phyloP scores from a whole-genome alignment of 2,329 filamentous ascomycete genomes.

The Sporothrix pallida region DNA sequence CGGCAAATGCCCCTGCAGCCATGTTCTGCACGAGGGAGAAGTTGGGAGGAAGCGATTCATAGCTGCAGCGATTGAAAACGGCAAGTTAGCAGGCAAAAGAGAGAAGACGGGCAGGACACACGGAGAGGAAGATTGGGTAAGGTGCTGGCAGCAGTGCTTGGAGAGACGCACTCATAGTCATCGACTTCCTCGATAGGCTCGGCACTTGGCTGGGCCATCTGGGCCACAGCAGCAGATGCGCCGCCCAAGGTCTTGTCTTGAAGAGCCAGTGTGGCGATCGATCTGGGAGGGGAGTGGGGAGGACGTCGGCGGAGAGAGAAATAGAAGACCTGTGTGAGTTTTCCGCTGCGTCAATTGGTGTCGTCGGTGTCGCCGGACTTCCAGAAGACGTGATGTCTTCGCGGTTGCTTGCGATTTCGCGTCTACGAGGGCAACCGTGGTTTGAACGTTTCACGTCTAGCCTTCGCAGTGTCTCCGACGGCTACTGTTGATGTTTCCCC shows the following conservation, averaged over 20 bases:
- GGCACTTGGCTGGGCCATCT: slow-evolving; percentile 71
- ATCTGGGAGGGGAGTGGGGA: not conserved
- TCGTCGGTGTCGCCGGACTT: no score
- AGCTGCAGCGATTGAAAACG: slow-evolving; percentile 55
- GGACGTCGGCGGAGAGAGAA: slow-evolving; percentile 20
- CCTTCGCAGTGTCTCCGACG: not conserved
- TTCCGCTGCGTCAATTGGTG: not conserved
- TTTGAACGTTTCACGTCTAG: no score
- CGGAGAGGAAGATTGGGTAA: no score
- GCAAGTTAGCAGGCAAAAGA: not conserved
- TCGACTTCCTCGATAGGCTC: slow-evolving; percentile 67
- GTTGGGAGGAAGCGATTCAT: slow-evolving; percentile 92
- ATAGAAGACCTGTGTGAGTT: not conserved
- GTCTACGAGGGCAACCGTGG: no score
- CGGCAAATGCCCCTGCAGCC: slow-evolving; percentile 93
- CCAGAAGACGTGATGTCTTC: no score
- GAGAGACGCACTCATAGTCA: slow-evolving; percentile 67
- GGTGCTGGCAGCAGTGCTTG: not conserved
- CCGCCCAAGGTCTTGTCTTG: slow-evolving; percentile 65
- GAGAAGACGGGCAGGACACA: not conserved
- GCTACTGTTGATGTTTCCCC: not conserved
- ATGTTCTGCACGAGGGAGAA: slow-evolving; percentile 95
- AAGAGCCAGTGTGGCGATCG: slow-evolving; percentile 66
- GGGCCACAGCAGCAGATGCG: slow-evolving; percentile 70
- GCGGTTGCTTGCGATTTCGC: no score